A percentile compares a stretch with the other conserved stretches of the same genome.
Conservation (phyloP, 2,329 filamentous ascomycete genomes). For the Diaporthe australafricana region DNA sequence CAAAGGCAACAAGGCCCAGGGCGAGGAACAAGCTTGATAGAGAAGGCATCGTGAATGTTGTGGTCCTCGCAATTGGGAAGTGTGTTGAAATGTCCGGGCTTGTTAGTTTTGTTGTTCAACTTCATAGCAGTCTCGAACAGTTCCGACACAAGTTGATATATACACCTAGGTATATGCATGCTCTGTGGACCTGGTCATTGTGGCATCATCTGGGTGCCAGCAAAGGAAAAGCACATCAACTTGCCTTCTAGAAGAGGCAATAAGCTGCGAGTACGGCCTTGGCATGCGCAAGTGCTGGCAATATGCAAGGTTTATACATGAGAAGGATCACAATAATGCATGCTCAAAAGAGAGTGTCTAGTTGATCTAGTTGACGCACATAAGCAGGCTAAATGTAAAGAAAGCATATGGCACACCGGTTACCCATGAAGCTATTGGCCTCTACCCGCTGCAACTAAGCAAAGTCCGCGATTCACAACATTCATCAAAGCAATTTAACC, state of each 20-base stretch:
- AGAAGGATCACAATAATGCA: slow-evolving; percentile 1
- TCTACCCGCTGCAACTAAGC: too few relatives aligned
- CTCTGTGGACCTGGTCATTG: neutral
- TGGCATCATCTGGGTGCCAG: neutral
- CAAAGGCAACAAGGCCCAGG: neutral
- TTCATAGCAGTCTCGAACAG: neutral
- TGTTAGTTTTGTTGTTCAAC: neutral
- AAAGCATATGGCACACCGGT: neutral
- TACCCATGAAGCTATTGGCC: too few relatives aligned
- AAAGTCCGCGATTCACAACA: too few relatives aligned
- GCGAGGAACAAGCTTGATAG: neutral
- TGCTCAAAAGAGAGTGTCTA: neutral
- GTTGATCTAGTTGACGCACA: neutral
- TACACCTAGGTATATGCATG: neutral
- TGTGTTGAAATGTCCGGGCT: neutral
- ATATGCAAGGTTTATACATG: neutral
- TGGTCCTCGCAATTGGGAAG: neutral
- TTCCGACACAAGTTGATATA: neutral
- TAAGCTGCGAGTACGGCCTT: neutral
- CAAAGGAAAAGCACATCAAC: neutral
- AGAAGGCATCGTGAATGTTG: neutral
- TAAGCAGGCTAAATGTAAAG: neutral
- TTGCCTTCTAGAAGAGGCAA: neutral
- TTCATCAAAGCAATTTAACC: too few relatives aligned
- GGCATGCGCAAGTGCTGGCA: neutral